Evolutionary conservation across 352 stramenopile genomes (phyloP).

Genomic region (Hyaloperonospora brassicae): DNA sequence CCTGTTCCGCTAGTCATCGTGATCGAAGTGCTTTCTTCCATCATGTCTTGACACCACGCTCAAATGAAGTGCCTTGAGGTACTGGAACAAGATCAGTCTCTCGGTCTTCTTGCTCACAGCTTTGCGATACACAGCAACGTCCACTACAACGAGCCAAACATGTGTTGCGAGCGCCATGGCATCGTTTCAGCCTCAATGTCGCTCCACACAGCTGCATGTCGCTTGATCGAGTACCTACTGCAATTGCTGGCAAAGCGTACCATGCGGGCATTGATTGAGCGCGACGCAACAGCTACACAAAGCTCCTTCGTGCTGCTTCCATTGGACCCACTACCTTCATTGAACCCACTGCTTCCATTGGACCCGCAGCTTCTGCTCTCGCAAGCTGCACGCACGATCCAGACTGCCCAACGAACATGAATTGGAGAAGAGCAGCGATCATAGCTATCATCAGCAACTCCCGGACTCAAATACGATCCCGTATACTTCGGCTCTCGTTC

Average conservation of each 20-base stretch:
- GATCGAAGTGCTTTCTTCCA: slow-evolving; percentile 32
- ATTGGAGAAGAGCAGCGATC: too few relatives aligned
- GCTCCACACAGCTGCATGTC: slow-evolving; percentile 31
- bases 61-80: slow-evolving; percentile 34
- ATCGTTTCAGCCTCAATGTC: slow-evolving; percentile 25
- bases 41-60: slow-evolving; percentile 31
- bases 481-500: too few relatives aligned
- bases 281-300: too few relatives aligned
- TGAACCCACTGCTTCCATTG: too few relatives aligned
- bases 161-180: slow-evolving; percentile 33
- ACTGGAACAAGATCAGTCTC: slow-evolving; percentile 46
- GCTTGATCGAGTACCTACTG: slow-evolving; percentile 41
- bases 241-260: slow-evolving; percentile 35
- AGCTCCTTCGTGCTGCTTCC: too few relatives aligned
- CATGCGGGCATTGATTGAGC: slow-evolving; percentile 14
- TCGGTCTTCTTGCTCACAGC: slow-evolving; percentile 48
- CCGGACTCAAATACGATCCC: too few relatives aligned
- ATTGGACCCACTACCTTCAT: too few relatives aligned
- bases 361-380: too few relatives aligned
- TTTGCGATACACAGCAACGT: slow-evolving; percentile 37
- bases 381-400: too few relatives aligned
- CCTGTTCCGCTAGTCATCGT: slow-evolving; percentile 31
- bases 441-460: too few relatives aligned
- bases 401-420: too few relatives aligned
- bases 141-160: slow-evolving; percentile 12